Conservation (phyloP, 208 protist species). For the Kentomonas sorsogonicus region DNA sequence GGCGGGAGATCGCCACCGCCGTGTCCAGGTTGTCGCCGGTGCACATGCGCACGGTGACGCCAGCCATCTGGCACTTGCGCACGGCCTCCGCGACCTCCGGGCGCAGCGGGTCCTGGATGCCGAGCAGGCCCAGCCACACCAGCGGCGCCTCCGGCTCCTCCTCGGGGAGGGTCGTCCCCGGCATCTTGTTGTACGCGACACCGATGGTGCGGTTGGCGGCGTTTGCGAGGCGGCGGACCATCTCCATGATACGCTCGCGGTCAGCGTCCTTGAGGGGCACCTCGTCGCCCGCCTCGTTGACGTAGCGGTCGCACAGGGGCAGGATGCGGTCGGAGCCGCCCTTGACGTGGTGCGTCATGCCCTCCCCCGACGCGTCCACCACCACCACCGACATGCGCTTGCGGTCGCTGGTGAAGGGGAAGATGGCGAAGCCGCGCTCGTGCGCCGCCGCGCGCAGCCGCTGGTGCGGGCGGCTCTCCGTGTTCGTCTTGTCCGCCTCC, state of each 20-base stretch:
- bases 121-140: slow-evolving; percentile 92
- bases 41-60: slow-evolving; percentile 95
- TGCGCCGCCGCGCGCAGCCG: slow-evolving; percentile 33
- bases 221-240: slow-evolving; percentile 44
- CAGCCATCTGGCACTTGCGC: slow-evolving; percentile 86
- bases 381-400: slow-evolving; percentile 85
- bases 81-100: slow-evolving; percentile 92
- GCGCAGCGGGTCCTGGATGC: slow-evolving; percentile 93
- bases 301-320: slow-evolving; percentile 57
- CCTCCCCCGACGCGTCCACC: slow-evolving; percentile 24
- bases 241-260: slow-evolving; percentile 28
- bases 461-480: slow-evolving; percentile 47
- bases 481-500: slow-evolving; percentile 20
- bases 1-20: slow-evolving; percentile 87
- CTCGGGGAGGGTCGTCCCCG: slow-evolving; percentile 26
- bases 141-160: slow-evolving; percentile 62
- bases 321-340: slow-evolving; percentile 91
- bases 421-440: slow-evolving; percentile 48
- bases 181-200: slow-evolving; percentile 53
- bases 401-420: slow-evolving; percentile 84
- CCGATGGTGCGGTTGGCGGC: slow-evolving; percentile 83
- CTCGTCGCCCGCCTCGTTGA: slow-evolving; percentile 47
- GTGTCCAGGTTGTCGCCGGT: slow-evolving; percentile 94
- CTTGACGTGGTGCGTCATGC: slow-evolving; percentile 83
- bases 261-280: slow-evolving; percentile 28